Evolutionary conservation across 2,329 filamentous ascomycete species (phyloP), one percentile per base, ranked within the genome.

Genomic region (Colletotrichum truncatum): DNA sequence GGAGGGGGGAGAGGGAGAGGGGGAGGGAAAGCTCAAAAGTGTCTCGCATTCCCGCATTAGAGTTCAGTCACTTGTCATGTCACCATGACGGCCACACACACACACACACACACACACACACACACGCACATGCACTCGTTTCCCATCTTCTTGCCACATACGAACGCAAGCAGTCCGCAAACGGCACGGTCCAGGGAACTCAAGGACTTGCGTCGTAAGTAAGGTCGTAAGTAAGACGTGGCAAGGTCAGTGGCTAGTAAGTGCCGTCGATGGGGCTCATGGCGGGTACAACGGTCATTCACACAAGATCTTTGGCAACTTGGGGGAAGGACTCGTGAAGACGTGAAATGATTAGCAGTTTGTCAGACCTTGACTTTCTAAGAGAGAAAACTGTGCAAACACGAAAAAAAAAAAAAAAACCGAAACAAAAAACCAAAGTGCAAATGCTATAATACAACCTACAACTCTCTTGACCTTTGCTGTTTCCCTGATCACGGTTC

Each of bases 401-500:
- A n/a, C 36, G 48, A 43, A 18, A 23, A 41, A 18, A 9, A 41
- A 30, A 30, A n/a, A 3, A 46, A 25, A n/a, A 34, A 51, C 14
- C 25, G 16, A 10, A 56, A 14, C 14, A 62, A 48, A 39, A 16
- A 10, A 36, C 21, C 14, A 18, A 46, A 14, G 21, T 9, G 55
- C 55, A 39, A 23, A 48, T 46, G 58, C 41, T 52, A 59, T 59
- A 32, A 49, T 59, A 49, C 43, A 59, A 14, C n/a, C 30, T 14
- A 16, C 28, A 30, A 9, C n/a, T 49, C 46, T 12, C 11, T 21
- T 21, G n/a, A 32, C 26, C 14, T 21, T 16, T 21, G 14, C 23
- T 70, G 68, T 70, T 68, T 70, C 67, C 69, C 70, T 68, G 21
- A 23, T 14, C 43, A 23, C 16, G n/a, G n/a, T n/a, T n/a, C n/a